Evolutionary conservation across 2,329 filamentous ascomycete species (phyloP).

Genomic region (Apiospora hydei): DNA sequence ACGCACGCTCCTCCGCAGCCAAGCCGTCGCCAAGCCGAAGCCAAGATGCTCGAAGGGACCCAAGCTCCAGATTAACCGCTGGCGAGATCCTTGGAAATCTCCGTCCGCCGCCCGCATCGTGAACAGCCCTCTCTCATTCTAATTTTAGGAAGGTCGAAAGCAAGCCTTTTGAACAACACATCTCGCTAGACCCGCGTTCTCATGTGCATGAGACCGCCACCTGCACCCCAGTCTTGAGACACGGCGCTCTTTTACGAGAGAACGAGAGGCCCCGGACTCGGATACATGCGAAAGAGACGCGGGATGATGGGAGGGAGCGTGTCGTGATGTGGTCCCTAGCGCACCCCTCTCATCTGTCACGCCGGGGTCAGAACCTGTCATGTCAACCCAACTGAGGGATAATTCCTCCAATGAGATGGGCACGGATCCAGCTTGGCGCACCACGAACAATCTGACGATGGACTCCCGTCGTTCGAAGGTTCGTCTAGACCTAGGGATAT

Average conservation of each 20-base stretch:
- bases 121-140: background rate
- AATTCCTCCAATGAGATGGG: slow-evolving; percentile 7
- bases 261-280: no score
- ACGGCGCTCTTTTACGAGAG: background rate
- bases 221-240: background rate
- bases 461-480: background rate
- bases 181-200: background rate
- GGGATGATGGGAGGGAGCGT: background rate
- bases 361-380: background rate
- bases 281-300: background rate
- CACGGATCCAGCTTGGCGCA: slow-evolving; percentile 3
- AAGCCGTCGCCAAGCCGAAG: slow-evolving; percentile 12
- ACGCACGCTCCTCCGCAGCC: slow-evolving; percentile 3
- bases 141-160: slow-evolving; percentile 11
- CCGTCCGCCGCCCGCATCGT: background rate
- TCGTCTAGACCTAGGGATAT: background rate
- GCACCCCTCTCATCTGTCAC: slow-evolving; percentile 12
- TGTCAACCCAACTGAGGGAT: background rate
- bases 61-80: slow-evolving; percentile 8
- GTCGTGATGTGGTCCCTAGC: slow-evolving; percentile 5
- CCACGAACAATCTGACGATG: background rate
- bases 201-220: background rate
- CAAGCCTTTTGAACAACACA: background rate
- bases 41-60: background rate
- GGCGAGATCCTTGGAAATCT: slow-evolving; percentile 1